These are phyloP conservation scores for Yamadazyma tumulicola DNA, from an alignment of 805 yeast species.

Conservation along the genomic window DNA sequence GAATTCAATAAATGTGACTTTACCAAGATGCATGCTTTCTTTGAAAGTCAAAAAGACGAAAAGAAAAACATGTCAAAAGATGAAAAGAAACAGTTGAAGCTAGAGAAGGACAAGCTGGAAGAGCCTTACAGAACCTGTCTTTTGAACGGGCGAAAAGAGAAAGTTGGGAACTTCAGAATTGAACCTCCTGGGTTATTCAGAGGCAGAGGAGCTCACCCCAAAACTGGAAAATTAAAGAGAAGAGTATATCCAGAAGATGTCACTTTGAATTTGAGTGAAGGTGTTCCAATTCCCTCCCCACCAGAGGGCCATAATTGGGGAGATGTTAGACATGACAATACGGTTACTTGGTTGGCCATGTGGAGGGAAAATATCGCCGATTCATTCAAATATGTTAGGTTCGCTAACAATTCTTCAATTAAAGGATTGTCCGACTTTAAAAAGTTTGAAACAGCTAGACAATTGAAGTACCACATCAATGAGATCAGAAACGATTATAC, in stretches of 20 bases:
- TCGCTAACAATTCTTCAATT: conserved; percentile 86
- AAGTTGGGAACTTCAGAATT: conserved; percentile 87
- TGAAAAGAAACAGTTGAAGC: conserved; percentile 72
- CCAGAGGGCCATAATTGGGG: conserved; percentile 92
- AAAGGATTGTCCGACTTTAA: conserved; percentile 89
- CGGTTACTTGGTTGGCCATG: conserved; percentile 94
- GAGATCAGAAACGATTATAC: conserved; percentile 73
- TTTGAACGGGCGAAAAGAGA: conserved; percentile 84
- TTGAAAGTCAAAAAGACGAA: conserved; percentile 64
- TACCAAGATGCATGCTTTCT: conserved; percentile 65
- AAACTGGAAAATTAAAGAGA: conserved; percentile 85
- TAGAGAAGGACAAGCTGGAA: conserved; percentile 70
- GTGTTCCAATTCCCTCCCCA: conserved; percentile 70
- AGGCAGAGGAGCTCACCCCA: conserved; percentile 97
- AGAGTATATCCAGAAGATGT: conserved; percentile 89
- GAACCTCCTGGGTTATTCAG: conserved; percentile 96
- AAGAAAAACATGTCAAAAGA: conserved; percentile 65
- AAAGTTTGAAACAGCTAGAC: conserved; percentile 91
- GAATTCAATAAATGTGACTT: conserved; percentile 79
- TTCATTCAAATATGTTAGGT: conserved; percentile 80
- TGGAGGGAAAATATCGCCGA: conserved; percentile 93
- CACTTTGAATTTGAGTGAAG: conserved; percentile 74
- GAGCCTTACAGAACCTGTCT: conserved; percentile 78
- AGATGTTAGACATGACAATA: conserved; percentile 80
- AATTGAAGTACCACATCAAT: conserved; percentile 69